phyloP scores from a whole-genome alignment of 306 rosid species.

The Albizia julibrissin region DNA sequence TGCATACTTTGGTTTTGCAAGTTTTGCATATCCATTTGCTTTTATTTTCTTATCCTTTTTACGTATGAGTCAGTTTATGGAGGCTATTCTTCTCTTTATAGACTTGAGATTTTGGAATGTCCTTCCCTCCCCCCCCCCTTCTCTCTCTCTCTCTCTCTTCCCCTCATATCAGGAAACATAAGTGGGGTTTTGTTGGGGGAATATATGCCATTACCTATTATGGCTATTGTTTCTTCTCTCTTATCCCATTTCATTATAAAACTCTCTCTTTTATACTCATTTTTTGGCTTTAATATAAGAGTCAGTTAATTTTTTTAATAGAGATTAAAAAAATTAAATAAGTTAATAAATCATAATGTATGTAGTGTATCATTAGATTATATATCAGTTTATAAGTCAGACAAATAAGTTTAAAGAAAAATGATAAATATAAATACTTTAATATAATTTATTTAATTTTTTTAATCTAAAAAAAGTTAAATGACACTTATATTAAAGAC shows the following conservation, averaged over 20 bases:
- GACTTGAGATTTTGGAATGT: constrained; percentile 52
- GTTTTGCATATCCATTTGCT: constrained; percentile 47
- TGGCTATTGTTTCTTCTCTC: constrained; percentile 43
- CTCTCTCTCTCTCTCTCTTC: constrained; percentile 67
- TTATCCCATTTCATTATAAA: constrained; percentile 51
- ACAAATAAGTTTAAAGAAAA: no score
- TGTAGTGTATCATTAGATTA: no score
- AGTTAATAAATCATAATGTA: no score
- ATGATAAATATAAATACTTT: no score
- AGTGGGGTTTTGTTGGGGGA: constrained; percentile 90
- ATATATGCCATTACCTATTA: constrained; percentile 87
- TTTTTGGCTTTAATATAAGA: no score
- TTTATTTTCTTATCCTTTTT: constrained; percentile 34
- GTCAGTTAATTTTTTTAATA: no score
- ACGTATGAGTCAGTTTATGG: constrained; percentile 42
- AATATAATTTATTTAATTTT: no score
- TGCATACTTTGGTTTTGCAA: constrained; percentile 62
- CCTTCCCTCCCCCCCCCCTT: no score
- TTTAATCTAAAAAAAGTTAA: no score
- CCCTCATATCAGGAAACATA: constrained; percentile 91
- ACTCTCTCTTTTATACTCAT: constrained; percentile 30
- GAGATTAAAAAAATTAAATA: no score
- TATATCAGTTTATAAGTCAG: no score
- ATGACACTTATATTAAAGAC: no score
- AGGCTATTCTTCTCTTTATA: constrained; percentile 58